phyloP scores from a whole-genome alignment of 192 early-diverging fungal genomes.

The Diversispora eburnea region DNA sequence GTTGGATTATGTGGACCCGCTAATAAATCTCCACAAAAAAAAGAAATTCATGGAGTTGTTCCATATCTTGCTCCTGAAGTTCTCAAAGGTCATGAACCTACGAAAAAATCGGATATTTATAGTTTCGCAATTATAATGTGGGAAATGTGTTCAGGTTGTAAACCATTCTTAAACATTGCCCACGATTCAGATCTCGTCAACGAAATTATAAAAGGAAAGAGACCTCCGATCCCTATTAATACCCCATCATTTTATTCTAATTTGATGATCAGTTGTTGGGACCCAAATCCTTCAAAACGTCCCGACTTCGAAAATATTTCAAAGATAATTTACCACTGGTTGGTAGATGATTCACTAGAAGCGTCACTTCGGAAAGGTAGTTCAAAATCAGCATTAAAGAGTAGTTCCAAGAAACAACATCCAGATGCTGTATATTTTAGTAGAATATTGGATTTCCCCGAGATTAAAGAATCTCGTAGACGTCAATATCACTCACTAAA shows the following conservation, averaged over 20 bases:
- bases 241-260: conserved; percentile 40
- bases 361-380: conserved; percentile 1
- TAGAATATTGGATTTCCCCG: conserved; percentile 25
- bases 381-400: not conserved
- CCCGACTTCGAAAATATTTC: conserved; percentile 12
- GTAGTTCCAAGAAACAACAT: not conserved
- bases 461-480: not conserved
- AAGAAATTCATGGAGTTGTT: conserved; percentile 33
- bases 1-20: conserved; percentile 34
- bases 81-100: conserved; percentile 1
- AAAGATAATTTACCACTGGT: conserved; percentile 14
- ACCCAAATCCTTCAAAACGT: conserved; percentile 33
- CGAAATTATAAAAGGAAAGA: conserved; percentile 33
- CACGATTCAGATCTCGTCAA: conserved; percentile 30
- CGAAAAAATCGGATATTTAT: conserved; percentile 35
- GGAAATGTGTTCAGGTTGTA: conserved; percentile 41
- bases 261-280: conserved; percentile 43
- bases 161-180: conserved; percentile 34
- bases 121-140: conserved; percentile 47
- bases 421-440: conserved; percentile 24
- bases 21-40: conserved; percentile 14
- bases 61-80: conserved; percentile 43
- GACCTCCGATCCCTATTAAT: conserved; percentile 37
- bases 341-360: conserved; percentile 17
- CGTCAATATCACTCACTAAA: not conserved